Evolutionary conservation across 257 asterid species (phyloP).

Genomic region (Plantago major): DNA sequence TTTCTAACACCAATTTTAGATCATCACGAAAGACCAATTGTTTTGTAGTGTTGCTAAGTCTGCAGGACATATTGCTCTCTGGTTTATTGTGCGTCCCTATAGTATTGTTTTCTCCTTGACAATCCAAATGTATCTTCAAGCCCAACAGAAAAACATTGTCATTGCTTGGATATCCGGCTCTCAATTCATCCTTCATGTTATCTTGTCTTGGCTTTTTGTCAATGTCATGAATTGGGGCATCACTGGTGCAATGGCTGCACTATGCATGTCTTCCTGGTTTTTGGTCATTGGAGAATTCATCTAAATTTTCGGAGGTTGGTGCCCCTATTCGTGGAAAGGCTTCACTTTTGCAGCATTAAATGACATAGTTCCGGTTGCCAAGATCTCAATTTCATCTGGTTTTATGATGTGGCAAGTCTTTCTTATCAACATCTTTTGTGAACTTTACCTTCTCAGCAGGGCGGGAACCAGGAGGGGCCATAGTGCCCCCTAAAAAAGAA

Average conservation of each 20-base stretch:
- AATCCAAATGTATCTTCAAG: conserved; percentile 60
- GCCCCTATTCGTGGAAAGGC: conserved; percentile 56
- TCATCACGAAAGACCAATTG: too few species aligned
- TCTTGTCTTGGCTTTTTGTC: conserved; percentile 54
- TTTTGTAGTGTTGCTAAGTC: too few species aligned
- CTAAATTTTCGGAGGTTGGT: conserved; percentile 63
- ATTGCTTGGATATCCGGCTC: conserved; percentile 41
- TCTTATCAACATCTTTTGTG: background rate
- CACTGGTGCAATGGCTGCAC: conserved; percentile 55
- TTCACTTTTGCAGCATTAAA: conserved; percentile 44
- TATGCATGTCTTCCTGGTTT: conserved; percentile 46
- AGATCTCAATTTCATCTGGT: conserved; percentile 57
- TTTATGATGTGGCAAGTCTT: conserved; percentile 52
- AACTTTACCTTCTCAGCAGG: background rate
- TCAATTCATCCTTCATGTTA: conserved; percentile 41
- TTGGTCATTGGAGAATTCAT: conserved; percentile 41
- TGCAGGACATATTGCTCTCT: conserved; percentile 6
- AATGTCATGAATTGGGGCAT: conserved; percentile 32
- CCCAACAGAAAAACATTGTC: conserved; percentile 51
- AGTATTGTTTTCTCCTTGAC: conserved; percentile 49
- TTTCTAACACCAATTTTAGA: too few species aligned
- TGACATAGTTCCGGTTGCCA: conserved; percentile 50
- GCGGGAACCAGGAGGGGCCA: too few species aligned
- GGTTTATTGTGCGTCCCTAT: conserved; percentile 48
- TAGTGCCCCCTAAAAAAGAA: too few species aligned